Percentiles rank a stretch among this genome's conserved stretches.
phyloP scores from a whole-genome alignment of 495 filamentous ascomycete genomes.

The Collariella sp. region DNA sequence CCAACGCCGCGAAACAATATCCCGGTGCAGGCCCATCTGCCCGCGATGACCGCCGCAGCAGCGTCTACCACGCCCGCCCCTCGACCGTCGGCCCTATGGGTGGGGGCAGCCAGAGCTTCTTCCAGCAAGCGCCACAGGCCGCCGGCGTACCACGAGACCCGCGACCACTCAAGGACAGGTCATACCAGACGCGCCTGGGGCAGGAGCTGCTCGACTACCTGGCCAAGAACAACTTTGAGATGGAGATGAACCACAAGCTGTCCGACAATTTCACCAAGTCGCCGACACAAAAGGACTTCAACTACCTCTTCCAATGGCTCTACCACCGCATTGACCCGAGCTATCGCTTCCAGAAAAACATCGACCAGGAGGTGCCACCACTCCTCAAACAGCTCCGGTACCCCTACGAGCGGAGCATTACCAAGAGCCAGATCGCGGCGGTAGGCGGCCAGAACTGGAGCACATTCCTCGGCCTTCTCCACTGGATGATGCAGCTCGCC shows the following conservation, averaged over 20 bases:
- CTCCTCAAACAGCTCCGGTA: constrained; percentile 90
- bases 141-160: constrained; percentile 80
- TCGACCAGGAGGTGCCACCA: constrained; percentile 87
- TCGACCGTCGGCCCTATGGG: constrained; percentile 45
- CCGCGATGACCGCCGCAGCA: constrained; percentile 67
- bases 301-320: constrained; percentile 93
- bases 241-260: constrained; percentile 90
- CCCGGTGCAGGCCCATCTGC: constrained; percentile 35
- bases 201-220: constrained; percentile 90
- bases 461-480: constrained; percentile 82
- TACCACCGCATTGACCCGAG: constrained; percentile 91
- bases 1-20: constrained; percentile 50
- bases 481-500: constrained; percentile 98
- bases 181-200: constrained; percentile 71
- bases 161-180: constrained; percentile 73
- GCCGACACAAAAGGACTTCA: constrained; percentile 98
- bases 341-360: constrained; percentile 82
- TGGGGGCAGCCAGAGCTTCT: constrained; percentile 82
- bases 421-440: constrained; percentile 86
- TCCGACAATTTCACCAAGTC: constrained; percentile 79
- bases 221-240: constrained; percentile 83
- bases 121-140: constrained; percentile 69
- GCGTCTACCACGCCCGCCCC: constrained; percentile 65
- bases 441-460: constrained; percentile 96
- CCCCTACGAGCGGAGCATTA: constrained; percentile 87